These are phyloP conservation scores for Suhomyces sp. DNA, from an alignment of 805 yeast species.

Conservation along the genomic window DNA sequence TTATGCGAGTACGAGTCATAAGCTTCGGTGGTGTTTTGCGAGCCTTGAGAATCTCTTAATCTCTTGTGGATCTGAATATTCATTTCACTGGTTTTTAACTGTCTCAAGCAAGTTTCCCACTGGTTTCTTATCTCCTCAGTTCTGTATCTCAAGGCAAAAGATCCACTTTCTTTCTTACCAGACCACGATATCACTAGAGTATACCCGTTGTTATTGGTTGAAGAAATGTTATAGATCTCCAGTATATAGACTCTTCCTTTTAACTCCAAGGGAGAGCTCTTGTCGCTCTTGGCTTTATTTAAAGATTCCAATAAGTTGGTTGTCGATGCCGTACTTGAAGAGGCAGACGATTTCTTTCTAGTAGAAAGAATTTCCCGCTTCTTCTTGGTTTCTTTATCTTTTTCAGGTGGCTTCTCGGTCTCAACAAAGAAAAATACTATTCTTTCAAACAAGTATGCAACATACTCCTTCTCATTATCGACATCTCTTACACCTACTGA, in stretches of 20 bases:
- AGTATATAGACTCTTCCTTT: slow-evolving; percentile 81
- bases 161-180: slow-evolving; percentile 84
- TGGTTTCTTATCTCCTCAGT: slow-evolving; percentile 79
- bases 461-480: slow-evolving; percentile 79
- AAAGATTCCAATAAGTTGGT: slow-evolving; percentile 35
- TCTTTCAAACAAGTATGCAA: slow-evolving; percentile 80
- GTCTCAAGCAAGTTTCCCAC: slow-evolving; percentile 72
- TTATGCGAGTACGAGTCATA: slow-evolving; percentile 7
- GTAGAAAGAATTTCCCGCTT: slow-evolving; percentile 42
- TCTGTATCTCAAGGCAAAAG: slow-evolving; percentile 75
- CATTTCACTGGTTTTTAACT: slow-evolving; percentile 43
- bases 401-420: slow-evolving; percentile 11
- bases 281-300: slow-evolving; percentile 25
- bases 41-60: slow-evolving; percentile 33
- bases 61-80: slow-evolving; percentile 35
- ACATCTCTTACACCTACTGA: slow-evolving; percentile 65
- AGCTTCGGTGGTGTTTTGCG: slow-evolving; percentile 23
- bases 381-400: slow-evolving; percentile 30
- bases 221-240: slow-evolving; percentile 47
- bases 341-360: slow-evolving; percentile 48
- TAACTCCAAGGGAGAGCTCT: slow-evolving; percentile 44
- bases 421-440: slow-evolving; percentile 50
- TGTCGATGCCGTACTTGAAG: slow-evolving; percentile 38
- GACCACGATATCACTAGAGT: slow-evolving; percentile 71
- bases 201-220: slow-evolving; percentile 46